Evolutionary conservation across 805 yeast species (phyloP), one percentile per base, ranked within the genome.

Genomic region (Hanseniaspora clermontiae): DNA sequence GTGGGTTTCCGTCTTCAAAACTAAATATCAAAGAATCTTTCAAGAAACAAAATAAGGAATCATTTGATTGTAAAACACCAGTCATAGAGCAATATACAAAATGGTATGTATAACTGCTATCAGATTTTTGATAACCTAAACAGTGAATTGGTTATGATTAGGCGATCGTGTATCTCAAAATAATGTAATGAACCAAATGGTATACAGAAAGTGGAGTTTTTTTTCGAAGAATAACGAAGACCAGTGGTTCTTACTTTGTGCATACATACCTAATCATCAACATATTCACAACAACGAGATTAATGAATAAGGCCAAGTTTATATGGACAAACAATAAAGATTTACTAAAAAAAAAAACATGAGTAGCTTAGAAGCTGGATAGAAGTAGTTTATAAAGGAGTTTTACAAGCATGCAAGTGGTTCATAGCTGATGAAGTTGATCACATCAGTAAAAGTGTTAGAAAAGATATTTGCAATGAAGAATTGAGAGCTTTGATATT

Each of bases 51-150:
- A 20, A 24, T 24, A 43, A 43, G 12, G 38, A 36, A 14, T 36
- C n/a, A 36, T 14, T 36, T 2, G 2, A 2, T 36, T 9, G 38
- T 20, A 20, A 40, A 38, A 14, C 55, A 53, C 57, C 57, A 53
- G 39, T 32, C 51, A 53, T 39, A 53, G 57, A 53, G 51, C 57
- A 53, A 38, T 39, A 46, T 53, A 53, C 57, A 53, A 53, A 47
- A 53, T 53, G 57, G 57, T 53, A 53, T 53, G 57, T 53, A 53
- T 7, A 36, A 29, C 54, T 63, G 64, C 67, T 64, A 65, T 64
- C 67, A 48, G 42, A 32, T 10, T 37, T 29, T 45, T 45, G 37
- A 34, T 32, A 24, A 37, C 12, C 39, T 34, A 43, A 19, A 29
- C 15, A 20, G 27, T 15, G 8, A 20, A 17, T 32, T 3, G 17